Percentiles rank a stretch among this genome's conserved stretches.
Evolutionary conservation across 2,329 filamentous ascomycete genomes (phyloP).

Genomic region (Aspergillus brasiliensis): DNA sequence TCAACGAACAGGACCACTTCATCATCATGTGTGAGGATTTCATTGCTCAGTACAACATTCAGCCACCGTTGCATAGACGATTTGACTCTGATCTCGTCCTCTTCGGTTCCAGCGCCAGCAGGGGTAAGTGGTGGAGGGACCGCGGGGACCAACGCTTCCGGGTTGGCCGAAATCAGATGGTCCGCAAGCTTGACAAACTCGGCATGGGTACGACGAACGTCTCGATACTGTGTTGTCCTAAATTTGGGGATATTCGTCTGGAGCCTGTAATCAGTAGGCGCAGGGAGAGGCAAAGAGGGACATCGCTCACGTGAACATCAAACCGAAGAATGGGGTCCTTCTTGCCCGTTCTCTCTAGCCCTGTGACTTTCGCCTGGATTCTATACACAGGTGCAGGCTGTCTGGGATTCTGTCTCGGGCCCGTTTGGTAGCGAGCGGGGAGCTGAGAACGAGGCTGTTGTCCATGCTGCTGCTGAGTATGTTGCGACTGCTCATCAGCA

Average conservation of each 20-base stretch:
- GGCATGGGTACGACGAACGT: constrained; percentile 90
- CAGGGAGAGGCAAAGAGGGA: neutral
- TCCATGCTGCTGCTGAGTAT: constrained; percentile 39
- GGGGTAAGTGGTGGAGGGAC: constrained; percentile 94
- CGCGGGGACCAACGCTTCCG: constrained; percentile 89
- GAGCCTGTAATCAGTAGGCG: constrained; percentile 6
- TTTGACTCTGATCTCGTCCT: constrained; percentile 90
- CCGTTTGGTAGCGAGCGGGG: constrained; percentile 53
- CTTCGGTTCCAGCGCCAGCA: constrained; percentile 91
- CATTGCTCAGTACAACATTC: constrained; percentile 88
- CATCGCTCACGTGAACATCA: constrained; percentile 81
- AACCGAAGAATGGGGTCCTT: constrained; percentile 95
- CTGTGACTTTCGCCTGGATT: constrained; percentile 92
- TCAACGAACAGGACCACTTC: constrained; percentile 99
- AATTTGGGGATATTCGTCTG: constrained; percentile 99
- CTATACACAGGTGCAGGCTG: constrained; percentile 71
- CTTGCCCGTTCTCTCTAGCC: constrained; percentile 86
- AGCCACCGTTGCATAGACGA: constrained; percentile 90
- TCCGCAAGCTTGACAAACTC: constrained; percentile 97
- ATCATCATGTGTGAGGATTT: constrained; percentile 90
- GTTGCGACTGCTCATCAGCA: constrained; percentile 39
- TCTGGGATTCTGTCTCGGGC: constrained; percentile 38
- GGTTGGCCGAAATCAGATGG: constrained; percentile 95
- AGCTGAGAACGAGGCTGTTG: constrained; percentile 45
- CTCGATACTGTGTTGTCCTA: constrained; percentile 95